Evolutionary conservation across 2,329 filamentous ascomycete species (phyloP).

Genomic region (Exserohilum rostratum): DNA sequence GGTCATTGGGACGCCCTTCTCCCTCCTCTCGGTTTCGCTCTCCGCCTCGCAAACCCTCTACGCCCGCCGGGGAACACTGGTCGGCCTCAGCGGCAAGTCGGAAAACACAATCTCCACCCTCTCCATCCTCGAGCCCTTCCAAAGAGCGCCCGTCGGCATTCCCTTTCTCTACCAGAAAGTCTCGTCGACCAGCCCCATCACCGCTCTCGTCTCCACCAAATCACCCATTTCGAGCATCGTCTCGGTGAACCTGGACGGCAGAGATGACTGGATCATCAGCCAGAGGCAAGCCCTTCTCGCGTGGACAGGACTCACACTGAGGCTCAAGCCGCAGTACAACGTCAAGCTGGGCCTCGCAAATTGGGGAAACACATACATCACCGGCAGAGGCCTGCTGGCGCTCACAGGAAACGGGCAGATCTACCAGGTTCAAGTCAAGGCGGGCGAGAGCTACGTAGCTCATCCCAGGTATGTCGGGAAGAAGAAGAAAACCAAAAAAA

Average conservation of each 20-base stretch:
- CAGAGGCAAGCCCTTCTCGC: constrained; percentile 89
- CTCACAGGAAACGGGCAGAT: constrained; percentile 86
- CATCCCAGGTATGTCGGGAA: constrained; percentile 73
- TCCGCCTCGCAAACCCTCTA: constrained; percentile 94
- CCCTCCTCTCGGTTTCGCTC: constrained; percentile 88
- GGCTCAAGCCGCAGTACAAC: constrained; percentile 76
- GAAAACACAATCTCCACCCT: constrained; percentile 92
- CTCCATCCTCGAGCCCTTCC: constrained; percentile 82
- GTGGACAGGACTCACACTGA: constrained; percentile 90
- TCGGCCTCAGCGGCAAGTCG: constrained; percentile 85
- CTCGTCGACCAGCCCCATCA: constrained; percentile 84
- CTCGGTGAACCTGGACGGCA: constrained; percentile 87
- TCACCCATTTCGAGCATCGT: constrained; percentile 85
- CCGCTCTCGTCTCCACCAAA: constrained; percentile 85
- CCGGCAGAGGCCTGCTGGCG: constrained; percentile 84
- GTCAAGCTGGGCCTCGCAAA: constrained; percentile 77
- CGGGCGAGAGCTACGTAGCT: constrained; percentile 87
- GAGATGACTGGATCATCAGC: constrained; percentile 91
- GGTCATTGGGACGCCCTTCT: constrained; percentile 89
- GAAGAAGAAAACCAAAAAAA: too few relatives aligned
- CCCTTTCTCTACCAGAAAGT: constrained; percentile 93
- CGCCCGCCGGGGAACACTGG: constrained; percentile 87
- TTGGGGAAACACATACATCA: constrained; percentile 90
- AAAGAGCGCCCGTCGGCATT: constrained; percentile 79
- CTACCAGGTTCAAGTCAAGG: constrained; percentile 80